Evolutionary conservation across 2,329 filamentous ascomycete species (phyloP).

Genomic region (Nothopassalora personata): DNA sequence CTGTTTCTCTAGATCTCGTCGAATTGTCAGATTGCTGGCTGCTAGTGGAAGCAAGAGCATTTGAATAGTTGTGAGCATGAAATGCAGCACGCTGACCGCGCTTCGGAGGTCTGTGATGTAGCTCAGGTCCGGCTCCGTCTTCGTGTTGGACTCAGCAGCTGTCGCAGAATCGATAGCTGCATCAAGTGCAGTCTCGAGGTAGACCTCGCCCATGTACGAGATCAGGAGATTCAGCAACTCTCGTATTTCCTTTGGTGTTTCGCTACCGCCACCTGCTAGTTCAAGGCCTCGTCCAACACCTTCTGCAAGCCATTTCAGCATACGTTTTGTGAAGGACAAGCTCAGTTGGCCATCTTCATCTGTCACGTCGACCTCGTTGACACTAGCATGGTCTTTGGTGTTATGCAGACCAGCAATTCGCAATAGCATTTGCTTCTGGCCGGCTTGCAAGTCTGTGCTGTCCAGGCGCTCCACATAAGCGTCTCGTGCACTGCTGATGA

Average conservation of each 20-base stretch:
- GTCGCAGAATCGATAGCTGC: constrained; percentile 69
- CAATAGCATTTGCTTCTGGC: constrained; percentile 85
- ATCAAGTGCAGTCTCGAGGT: constrained; percentile 61
- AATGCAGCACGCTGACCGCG: constrained; percentile 80
- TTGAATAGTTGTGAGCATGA: constrained; percentile 88
- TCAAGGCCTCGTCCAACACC: constrained; percentile 87
- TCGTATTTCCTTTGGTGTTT: constrained; percentile 91
- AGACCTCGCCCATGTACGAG: constrained; percentile 80
- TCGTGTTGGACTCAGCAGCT: constrained; percentile 65
- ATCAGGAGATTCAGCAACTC: constrained; percentile 78
- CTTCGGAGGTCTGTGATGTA: constrained; percentile 76
- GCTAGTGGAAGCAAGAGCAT: constrained; percentile 88
- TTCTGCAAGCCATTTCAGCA: constrained; percentile 96
- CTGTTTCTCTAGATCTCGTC: constrained; percentile 82
- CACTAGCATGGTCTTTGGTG: constrained; percentile 49
- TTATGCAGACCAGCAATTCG: constrained; percentile 78
- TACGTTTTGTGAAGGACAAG: constrained; percentile 85
- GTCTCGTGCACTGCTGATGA: constrained; percentile 82
- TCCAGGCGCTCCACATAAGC: constrained; percentile 86
- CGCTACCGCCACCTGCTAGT: constrained; percentile 69
- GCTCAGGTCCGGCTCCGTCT: constrained; percentile 78
- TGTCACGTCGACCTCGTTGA: constrained; percentile 66
- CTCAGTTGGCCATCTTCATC: constrained; percentile 84
- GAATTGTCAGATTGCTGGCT: constrained; percentile 81
- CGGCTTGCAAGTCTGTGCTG: constrained; percentile 78